Conservation (phyloP, 164 flowering plant genomes). For the Tetracentron sinense region DNA sequence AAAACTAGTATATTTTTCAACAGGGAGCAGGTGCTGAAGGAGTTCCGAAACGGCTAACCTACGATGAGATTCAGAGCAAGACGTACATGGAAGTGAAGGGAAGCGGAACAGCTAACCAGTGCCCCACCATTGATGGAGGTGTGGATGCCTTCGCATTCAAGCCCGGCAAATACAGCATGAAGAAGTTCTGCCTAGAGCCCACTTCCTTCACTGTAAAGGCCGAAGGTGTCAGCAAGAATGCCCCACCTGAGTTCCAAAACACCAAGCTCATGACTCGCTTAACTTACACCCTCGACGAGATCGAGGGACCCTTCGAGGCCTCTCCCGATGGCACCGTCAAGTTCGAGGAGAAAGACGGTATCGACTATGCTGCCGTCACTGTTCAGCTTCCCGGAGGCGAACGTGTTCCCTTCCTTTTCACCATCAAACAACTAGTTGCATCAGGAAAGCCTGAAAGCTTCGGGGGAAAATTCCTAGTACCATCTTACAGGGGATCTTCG, state of each 20-base stretch:
- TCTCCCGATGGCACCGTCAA: constrained; percentile 69
- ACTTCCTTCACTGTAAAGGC: constrained; percentile 97
- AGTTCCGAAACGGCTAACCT: constrained; percentile 83
- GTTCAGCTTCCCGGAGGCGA: constrained; percentile 97
- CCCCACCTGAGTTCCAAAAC: constrained; percentile 83
- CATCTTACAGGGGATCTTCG: constrained; percentile 89
- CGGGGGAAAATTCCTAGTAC: constrained; percentile 73
- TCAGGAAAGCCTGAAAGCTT: constrained; percentile 84
- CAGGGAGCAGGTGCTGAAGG: constrained; percentile 95
- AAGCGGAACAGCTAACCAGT: constrained; percentile 94
- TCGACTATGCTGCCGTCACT: constrained; percentile 94
- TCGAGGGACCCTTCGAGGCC: constrained; percentile 95
- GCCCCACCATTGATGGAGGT: constrained; percentile 90
- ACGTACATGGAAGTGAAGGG: constrained; percentile 97
- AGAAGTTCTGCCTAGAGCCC: constrained; percentile 92
- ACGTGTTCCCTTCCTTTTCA: constrained; percentile 94
- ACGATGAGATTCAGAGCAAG: constrained; percentile 94
- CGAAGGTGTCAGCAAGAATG: constrained; percentile 76
- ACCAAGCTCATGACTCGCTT: constrained; percentile 99
- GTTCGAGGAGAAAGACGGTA: constrained; percentile 93
- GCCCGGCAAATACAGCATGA: constrained; percentile 77
- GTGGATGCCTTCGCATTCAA: constrained; percentile 65
- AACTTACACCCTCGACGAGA: constrained; percentile 95
- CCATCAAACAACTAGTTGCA: constrained; percentile 87
- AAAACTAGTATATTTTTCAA: no score